phyloP scores from a whole-genome alignment of 2,329 filamentous ascomycete genomes.

The Emmonsiellopsis sp. region DNA sequence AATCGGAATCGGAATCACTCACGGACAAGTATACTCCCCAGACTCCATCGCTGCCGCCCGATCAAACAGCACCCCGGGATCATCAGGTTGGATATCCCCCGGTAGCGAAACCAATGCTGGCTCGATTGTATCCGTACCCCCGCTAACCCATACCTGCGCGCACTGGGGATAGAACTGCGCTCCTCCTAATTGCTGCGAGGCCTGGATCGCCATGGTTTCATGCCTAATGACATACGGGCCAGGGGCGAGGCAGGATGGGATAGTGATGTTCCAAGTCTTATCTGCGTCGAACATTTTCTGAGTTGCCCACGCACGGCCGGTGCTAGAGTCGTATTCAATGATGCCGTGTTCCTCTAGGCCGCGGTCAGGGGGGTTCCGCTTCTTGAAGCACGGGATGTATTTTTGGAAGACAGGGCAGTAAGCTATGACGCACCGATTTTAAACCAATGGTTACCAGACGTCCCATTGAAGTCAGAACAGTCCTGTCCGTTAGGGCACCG shows the following conservation, averaged over 20 bases:
- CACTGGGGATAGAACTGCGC: conserved; percentile 1
- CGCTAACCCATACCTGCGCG: not conserved
- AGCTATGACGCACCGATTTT: not conserved
- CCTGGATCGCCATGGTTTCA: conserved; percentile 1
- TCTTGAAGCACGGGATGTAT: not conserved
- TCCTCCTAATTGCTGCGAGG: not conserved
- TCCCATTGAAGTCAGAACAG: not conserved
- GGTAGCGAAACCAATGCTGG: not conserved
- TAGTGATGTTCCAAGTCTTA: conserved; percentile 1
- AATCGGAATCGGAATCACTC: not conserved
- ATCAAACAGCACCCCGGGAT: not conserved
- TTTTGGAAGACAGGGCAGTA: not conserved
- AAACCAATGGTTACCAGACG: not conserved
- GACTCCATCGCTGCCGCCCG: not conserved
- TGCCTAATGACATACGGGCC: not conserved
- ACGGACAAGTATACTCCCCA: not conserved
- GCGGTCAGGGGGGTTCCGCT: not conserved
- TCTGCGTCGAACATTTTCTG: conserved; percentile 1
- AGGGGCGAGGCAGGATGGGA: not conserved
- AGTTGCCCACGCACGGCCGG: not conserved
- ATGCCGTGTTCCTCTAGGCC: not conserved
- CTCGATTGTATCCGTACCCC: not conserved
- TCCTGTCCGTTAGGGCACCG: not conserved
- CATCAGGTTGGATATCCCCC: not conserved
- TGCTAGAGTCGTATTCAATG: not conserved